These are phyloP conservation scores for Amaranthus palmeri DNA, from an alignment of 148 eudicot species.

Conservation along the genomic window DNA sequence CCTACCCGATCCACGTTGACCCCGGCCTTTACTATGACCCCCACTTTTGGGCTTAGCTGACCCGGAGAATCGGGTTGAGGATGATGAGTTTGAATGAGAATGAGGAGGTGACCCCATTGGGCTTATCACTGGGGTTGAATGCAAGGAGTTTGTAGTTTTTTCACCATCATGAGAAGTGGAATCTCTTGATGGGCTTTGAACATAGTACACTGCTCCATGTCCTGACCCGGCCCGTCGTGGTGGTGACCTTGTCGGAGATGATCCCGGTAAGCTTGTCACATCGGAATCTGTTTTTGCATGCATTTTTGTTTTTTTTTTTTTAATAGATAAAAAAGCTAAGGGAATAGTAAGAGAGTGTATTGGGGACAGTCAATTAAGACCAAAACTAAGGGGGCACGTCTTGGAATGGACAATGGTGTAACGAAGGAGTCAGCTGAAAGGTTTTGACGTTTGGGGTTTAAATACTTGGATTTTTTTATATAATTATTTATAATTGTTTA, in stretches of 20 bases:
- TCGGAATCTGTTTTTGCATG: slow-evolving; percentile 85
- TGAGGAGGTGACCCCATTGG: slow-evolving; percentile 75
- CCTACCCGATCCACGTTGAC: slow-evolving; percentile 16
- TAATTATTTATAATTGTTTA: neutral
- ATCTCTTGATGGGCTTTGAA: slow-evolving; percentile 85
- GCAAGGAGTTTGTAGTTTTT: slow-evolving; percentile 68
- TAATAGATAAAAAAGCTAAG: too few relatives aligned
- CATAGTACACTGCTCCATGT: slow-evolving; percentile 64
- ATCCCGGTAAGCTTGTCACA: slow-evolving; percentile 57
- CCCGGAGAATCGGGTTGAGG: slow-evolving; percentile 78
- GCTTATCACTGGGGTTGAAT: slow-evolving; percentile 70
- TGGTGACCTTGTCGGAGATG: slow-evolving; percentile 63
- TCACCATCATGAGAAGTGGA: slow-evolving; percentile 71
- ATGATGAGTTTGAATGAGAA: slow-evolving; percentile 45
- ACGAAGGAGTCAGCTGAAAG: neutral
- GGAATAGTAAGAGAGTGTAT: too few relatives aligned
- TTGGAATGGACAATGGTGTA: neutral
- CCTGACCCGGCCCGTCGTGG: slow-evolving; percentile 29
- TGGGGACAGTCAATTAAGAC: too few relatives aligned
- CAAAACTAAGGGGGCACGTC: slow-evolving; percentile 17
- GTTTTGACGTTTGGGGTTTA: neutral
- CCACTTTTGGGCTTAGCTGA: slow-evolving; percentile 45
- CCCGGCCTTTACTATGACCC: slow-evolving; percentile 24
- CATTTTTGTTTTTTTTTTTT: slow-evolving; percentile 26
- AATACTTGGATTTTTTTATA: neutral